phyloP scores from a whole-genome alignment of 2,329 filamentous ascomycete genomes.

The Gaeumannomyces sp. region DNA sequence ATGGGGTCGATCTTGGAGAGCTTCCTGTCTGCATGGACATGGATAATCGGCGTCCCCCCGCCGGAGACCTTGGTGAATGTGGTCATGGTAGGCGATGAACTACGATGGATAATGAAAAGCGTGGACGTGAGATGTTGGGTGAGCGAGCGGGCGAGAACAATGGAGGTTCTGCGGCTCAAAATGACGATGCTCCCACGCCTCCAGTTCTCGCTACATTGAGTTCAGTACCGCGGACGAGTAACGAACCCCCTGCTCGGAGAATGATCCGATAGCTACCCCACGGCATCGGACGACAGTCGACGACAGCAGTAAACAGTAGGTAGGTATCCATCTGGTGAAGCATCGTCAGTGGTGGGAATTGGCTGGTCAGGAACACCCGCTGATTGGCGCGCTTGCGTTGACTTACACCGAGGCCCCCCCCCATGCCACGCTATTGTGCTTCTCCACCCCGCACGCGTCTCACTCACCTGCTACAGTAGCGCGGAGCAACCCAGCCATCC shows the following conservation, averaged over 20 bases:
- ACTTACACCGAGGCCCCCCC: neutral
- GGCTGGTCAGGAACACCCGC: neutral
- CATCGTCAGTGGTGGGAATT: neutral
- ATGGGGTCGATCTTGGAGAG: constrained; percentile 72
- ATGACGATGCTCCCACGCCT: neutral
- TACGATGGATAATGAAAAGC: too few species aligned
- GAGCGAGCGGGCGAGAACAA: neutral
- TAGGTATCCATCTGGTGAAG: neutral
- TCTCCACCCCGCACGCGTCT: neutral
- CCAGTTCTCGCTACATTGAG: neutral
- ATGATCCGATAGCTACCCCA: neutral
- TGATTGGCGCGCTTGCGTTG: neutral
- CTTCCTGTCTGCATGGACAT: constrained; percentile 56
- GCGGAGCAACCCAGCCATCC: neutral
- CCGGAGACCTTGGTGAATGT: constrained; percentile 64
- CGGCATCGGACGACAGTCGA: neutral
- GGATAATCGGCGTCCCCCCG: constrained; percentile 56
- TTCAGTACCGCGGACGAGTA: neutral
- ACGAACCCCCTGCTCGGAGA: neutral
- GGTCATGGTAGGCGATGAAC: constrained; percentile 46
- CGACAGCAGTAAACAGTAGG: too few species aligned
- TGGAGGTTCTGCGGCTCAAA: neutral
- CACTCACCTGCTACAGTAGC: neutral
- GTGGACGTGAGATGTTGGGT: too few species aligned
- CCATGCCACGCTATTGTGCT: too few species aligned